Evolutionary conservation across 1,284 basidiomycete genomes (phyloP), one percentile per base, ranked within the genome.

Genomic region (Ceratobasidium sp.): DNA sequence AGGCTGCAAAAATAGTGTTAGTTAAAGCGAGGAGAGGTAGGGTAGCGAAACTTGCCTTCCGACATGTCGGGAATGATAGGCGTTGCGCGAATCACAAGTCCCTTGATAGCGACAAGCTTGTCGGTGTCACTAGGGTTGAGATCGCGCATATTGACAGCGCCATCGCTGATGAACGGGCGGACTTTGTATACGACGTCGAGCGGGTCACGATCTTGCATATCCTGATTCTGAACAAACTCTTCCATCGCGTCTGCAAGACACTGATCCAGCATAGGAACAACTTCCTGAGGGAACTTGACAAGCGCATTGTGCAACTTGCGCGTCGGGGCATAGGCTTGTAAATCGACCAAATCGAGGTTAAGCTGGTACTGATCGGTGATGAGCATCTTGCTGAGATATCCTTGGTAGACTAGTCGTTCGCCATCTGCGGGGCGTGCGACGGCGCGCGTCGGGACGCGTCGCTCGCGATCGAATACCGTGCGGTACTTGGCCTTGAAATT

Each of bases 51-150:
- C 84, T 84, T 6, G 81, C 88, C 83, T 95, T 96, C 66, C 19
- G 66, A 69, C 98, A 99, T 99, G 83, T 99, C 97, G 1, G 98
- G 97, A 74, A 99, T 98, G 80, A 99, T 92, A 3, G 97, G 95
- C 0, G 97, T 98, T 0, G 96, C 94, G 51, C 98, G 93, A 78
- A 99, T 99, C 78, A 99, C 96, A 5, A 99, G 89, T 68, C 98
- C 97, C 81, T 97, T 98, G 83, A 99, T 91, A 66, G 90, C 92
- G 31, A 98, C 93, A 48, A 99, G 90, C 83, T 98, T 97, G 86
- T 98, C 96, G 77, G 96, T 98, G 80, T 98, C 95, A 78, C 88
- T 89, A 16, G 95, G 95, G 81, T 97, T 98, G 74, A 97, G 86
- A 75, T 92, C 92, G 76, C 94, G 88, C 95, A 96, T 97, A 82